These are phyloP conservation scores for Pulicaria dysenterica DNA, from an alignment of 129 eudicot species.

Conservation along the genomic window DNA sequence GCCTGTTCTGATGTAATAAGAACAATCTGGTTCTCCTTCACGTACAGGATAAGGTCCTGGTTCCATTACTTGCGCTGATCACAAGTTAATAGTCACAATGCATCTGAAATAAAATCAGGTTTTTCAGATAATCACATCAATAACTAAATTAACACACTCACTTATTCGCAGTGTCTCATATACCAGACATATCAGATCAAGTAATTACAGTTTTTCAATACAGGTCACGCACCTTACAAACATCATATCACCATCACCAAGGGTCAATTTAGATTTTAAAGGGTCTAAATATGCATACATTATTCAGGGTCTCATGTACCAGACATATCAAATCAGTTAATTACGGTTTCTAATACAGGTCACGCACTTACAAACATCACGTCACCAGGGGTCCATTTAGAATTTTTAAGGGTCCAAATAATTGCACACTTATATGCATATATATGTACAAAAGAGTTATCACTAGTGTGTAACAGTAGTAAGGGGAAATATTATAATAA, in stretches of 20 bases:
- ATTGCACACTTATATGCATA: too few species aligned
- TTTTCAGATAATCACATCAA: not conserved
- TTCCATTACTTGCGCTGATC: constrained; percentile 71
- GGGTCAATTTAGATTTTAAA: too few species aligned
- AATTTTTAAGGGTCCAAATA: too few species aligned
- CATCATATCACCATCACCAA: too few species aligned
- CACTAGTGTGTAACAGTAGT: not conserved
- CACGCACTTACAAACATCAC: too few species aligned
- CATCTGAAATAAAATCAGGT: constrained; percentile 47
- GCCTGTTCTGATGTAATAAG: constrained; percentile 92
- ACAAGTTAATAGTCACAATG: constrained; percentile 58
- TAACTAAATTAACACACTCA: not conserved
- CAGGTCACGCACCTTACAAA: too few species aligned
- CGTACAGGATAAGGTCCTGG: constrained; percentile 83
- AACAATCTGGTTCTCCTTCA: constrained; percentile 94
- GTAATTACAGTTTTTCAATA: too few species aligned
- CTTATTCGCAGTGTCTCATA: not conserved
- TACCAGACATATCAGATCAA: not conserved
- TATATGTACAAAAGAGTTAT: not conserved
- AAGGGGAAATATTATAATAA: too few species aligned
- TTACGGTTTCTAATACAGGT: too few species aligned
- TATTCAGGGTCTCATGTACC: not conserved
- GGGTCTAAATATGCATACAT: not conserved
- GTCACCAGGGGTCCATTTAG: too few species aligned
- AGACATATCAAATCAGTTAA: too few species aligned